These are phyloP conservation scores for Paracamarosporium sp. DNA, from an alignment of 2,329 filamentous ascomycete species.

Conservation along the genomic window DNA sequence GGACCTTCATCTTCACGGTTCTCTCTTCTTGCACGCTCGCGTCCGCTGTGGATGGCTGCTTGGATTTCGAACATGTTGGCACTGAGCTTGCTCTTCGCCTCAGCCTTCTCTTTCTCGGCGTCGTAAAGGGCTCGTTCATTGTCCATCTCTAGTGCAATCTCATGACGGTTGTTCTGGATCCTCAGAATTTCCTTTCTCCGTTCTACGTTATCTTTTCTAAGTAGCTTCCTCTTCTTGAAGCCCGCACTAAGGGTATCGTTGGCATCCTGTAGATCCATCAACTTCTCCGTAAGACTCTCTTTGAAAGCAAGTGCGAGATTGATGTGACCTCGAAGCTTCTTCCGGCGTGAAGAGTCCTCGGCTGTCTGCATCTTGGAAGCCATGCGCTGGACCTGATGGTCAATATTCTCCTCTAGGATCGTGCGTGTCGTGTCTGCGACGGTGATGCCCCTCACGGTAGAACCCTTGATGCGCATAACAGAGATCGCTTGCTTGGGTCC, in stretches of 20 bases:
- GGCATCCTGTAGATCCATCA: constrained; percentile 60
- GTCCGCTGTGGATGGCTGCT: constrained; percentile 42
- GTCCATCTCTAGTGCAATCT: constrained; percentile 58
- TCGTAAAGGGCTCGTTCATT: constrained; percentile 48
- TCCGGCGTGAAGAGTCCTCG: constrained; percentile 46
- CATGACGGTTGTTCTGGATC: constrained; percentile 57
- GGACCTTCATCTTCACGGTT: constrained; percentile 42
- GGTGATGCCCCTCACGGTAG: constrained; percentile 50
- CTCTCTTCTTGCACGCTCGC: constrained; percentile 36
- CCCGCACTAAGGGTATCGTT: constrained; percentile 58
- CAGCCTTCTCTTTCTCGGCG: constrained; percentile 30
- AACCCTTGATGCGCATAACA: constrained; percentile 49
- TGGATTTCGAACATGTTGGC: constrained; percentile 44
- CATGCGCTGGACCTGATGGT: constrained; percentile 53
- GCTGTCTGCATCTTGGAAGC: constrained; percentile 46
- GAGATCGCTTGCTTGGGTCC: constrained; percentile 39
- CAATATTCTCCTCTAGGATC: constrained; percentile 58
- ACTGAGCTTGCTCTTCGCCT: constrained; percentile 35
- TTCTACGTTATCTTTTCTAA: constrained; percentile 53
- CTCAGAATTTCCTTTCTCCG: constrained; percentile 56
- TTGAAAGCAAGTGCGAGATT: constrained; percentile 58
- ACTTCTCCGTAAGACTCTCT: constrained; percentile 55
- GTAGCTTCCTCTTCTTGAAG: constrained; percentile 51
- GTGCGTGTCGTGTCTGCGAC: constrained; percentile 60
- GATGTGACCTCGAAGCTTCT: constrained; percentile 52